These are phyloP conservation scores for Teratosphaeria epicoccoides DNA, from an alignment of 2,329 filamentous ascomycete species.

Conservation along the genomic window DNA sequence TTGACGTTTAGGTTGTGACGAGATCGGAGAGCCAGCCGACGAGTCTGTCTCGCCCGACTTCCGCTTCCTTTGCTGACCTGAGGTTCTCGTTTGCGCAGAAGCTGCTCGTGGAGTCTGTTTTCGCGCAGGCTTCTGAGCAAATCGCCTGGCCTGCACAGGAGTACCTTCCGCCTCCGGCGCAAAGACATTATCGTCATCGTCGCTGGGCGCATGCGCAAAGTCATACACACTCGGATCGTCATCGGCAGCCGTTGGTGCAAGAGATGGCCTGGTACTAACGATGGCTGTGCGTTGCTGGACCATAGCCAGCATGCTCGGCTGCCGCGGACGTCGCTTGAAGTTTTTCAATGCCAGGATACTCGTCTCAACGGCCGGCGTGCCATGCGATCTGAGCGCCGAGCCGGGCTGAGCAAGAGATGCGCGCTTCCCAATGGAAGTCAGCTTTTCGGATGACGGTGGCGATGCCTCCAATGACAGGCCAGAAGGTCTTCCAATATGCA, in stretches of 20 bases:
- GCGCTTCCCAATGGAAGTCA: constrained; percentile 22
- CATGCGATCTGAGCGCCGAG: constrained; percentile 34
- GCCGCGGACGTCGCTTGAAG: constrained; percentile 39
- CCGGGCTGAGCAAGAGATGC: constrained; percentile 24
- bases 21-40: constrained; percentile 10
- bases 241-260: constrained; percentile 4
- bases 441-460: constrained; percentile 23
- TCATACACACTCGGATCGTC: constrained; percentile 22
- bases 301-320: constrained; percentile 41
- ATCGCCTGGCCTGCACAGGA: constrained; percentile 42
- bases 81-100: background rate
- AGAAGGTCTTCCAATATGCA: background rate
- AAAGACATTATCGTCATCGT: constrained; percentile 34
- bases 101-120: background rate
- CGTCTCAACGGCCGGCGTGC: constrained; percentile 33
- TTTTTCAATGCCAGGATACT: constrained; percentile 41
- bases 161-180: constrained; percentile 59
- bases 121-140: background rate
- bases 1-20: constrained; percentile 13
- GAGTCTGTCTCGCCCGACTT: constrained; percentile 15
- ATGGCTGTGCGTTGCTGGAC: constrained; percentile 29
- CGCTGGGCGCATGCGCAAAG: constrained; percentile 11
- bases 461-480: constrained; percentile 18
- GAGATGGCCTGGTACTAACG: constrained; percentile 16
- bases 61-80: constrained; percentile 15